Percentiles rank a stretch among this genome's conserved stretches.
Conservation (phyloP, 1,284 basidiomycete genomes). For the Hypsizygus ulmarius region DNA sequence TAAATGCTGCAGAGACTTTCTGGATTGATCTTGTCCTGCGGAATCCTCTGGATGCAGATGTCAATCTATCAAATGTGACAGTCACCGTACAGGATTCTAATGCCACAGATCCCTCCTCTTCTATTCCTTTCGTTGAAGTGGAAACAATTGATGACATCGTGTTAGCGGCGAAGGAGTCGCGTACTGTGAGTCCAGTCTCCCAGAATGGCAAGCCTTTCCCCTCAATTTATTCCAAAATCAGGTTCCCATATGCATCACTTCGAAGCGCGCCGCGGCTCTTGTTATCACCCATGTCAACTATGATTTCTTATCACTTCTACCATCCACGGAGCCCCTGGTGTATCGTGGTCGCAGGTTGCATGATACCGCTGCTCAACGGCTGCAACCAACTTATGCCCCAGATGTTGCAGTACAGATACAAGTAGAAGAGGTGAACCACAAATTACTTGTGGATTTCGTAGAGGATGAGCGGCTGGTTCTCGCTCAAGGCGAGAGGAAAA, state of each 20-base stretch:
- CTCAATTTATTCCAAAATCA: conserved; percentile 25
- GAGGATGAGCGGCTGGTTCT: conserved; percentile 51
- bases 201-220: background rate
- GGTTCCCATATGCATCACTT: conserved; percentile 63
- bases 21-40: conserved; percentile 68
- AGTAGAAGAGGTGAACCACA: conserved; percentile 58
- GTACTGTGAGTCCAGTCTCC: conserved; percentile 44
- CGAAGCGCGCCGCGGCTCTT: conserved; percentile 48
- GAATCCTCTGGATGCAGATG: conserved; percentile 71
- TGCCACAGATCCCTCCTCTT: conserved; percentile 30
- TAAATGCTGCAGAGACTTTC: conserved; percentile 54
- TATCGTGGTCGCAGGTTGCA: conserved; percentile 67
- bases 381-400: conserved; percentile 61
- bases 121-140: conserved; percentile 46
- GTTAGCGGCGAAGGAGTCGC: conserved; percentile 56
- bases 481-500: conserved; percentile 60
- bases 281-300: conserved; percentile 56
- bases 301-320: conserved; percentile 66
- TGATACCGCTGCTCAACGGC: conserved; percentile 65
- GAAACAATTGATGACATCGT: conserved; percentile 57
- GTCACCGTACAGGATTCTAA: conserved; percentile 45
- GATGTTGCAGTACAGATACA: conserved; percentile 55
- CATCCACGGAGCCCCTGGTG: conserved; percentile 57
- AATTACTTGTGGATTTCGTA: conserved; percentile 54
- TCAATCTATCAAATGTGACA: conserved; percentile 61